Percentiles rank a stretch among this genome's conserved stretches.
Conservation (phyloP, 129 eudicot genomes). For the Mikania micrantha region DNA sequence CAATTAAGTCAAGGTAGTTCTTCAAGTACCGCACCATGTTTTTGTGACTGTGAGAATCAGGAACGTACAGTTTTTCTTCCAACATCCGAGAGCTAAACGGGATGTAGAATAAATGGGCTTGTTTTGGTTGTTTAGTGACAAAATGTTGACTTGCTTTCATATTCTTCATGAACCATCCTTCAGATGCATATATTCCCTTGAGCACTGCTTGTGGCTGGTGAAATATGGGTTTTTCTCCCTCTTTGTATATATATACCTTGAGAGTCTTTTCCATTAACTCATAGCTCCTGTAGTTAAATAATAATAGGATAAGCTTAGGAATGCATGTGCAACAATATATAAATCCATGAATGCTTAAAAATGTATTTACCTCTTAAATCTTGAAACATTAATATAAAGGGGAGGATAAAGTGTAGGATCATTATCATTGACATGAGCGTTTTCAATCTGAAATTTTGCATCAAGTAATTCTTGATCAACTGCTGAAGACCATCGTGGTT, state of each 20-base stretch:
- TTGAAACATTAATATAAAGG: constrained; percentile 63
- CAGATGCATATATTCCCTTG: constrained; percentile 85
- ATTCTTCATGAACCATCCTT: constrained; percentile 98
- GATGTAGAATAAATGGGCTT: constrained; percentile 77
- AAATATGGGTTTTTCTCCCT: constrained; percentile 72
- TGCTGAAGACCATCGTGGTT: constrained; percentile 55
- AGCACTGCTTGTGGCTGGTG: constrained; percentile 60
- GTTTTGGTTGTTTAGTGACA: constrained; percentile 44
- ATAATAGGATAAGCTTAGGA: background rate
- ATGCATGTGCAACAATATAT: background rate
- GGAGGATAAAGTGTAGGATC: constrained; percentile 53
- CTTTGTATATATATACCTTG: constrained; percentile 78
- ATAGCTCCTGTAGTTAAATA: constrained; percentile 67
- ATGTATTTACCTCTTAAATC: constrained; percentile 51
- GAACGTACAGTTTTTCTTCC: constrained; percentile 48
- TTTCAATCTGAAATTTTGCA: constrained; percentile 53
- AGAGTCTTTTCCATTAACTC: constrained; percentile 81
- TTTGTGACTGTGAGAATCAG: constrained; percentile 52
- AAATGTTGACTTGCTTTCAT: constrained; percentile 51
- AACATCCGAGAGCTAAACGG: constrained; percentile 77
- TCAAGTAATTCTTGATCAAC: constrained; percentile 57
- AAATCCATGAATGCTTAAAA: background rate
- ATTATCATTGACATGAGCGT: constrained; percentile 27
- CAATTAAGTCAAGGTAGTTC: constrained; percentile 43
- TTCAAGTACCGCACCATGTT: constrained; percentile 42